phyloP scores from a whole-genome alignment of 2,329 filamentous ascomycete species.

The Lachnum nothofagi region DNA sequence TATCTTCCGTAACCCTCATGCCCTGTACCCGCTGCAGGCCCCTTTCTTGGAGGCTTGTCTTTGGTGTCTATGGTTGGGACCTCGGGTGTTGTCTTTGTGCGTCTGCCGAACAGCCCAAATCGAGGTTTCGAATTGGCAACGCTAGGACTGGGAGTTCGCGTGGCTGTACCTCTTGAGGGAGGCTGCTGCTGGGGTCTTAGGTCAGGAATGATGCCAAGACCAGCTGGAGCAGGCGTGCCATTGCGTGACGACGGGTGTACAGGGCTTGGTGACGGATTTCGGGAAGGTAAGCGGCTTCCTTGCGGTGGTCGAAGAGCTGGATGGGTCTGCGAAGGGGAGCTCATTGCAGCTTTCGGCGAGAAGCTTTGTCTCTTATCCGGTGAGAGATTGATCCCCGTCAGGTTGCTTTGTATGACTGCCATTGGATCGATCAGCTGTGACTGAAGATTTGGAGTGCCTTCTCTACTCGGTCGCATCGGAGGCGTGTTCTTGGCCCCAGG shows the following conservation, averaged over 20 bases:
- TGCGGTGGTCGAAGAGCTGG: constrained; percentile 33
- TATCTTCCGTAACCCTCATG: constrained; percentile 79
- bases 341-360: constrained; percentile 13
- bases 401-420: constrained; percentile 59
- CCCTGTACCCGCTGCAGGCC: constrained; percentile 85
- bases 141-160: constrained; percentile 51
- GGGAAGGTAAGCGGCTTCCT: constrained; percentile 33
- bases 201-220: constrained; percentile 31
- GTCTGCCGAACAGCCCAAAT: constrained; percentile 74
- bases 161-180: constrained; percentile 29
- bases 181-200: constrained; percentile 21
- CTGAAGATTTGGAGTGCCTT: constrained; percentile 60
- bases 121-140: constrained; percentile 55
- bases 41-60: constrained; percentile 60
- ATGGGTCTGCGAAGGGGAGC: constrained; percentile 24
- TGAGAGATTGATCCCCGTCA: constrained; percentile 30
- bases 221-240: constrained; percentile 26
- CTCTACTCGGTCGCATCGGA: constrained; percentile 61
- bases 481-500: constrained; percentile 29
- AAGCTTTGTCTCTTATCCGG: constrained; percentile 24
- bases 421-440: constrained; percentile 48
- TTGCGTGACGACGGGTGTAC: constrained; percentile 30
- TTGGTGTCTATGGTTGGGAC: constrained; percentile 47
- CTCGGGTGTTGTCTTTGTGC: constrained; percentile 59
- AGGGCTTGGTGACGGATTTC: constrained; percentile 32